Evolutionary conservation across 2,329 filamentous ascomycete genomes (phyloP).

Genomic region (Rhytidhysteron rufulum): DNA sequence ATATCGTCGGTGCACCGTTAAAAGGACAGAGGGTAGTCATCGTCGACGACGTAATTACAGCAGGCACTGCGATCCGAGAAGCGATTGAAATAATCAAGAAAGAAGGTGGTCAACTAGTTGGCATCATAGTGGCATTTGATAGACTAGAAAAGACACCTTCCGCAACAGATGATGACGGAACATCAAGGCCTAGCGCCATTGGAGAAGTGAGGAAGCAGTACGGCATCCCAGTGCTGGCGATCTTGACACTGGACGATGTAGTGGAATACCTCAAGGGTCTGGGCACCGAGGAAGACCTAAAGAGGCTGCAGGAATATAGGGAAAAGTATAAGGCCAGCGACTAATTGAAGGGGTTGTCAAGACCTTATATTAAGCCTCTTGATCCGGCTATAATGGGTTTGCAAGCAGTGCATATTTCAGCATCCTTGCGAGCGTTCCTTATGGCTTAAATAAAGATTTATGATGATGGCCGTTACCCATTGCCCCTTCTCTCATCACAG

Average conservation of each 20-base stretch:
- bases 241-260: constrained; percentile 81
- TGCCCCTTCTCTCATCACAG: no score
- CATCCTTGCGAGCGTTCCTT: no score
- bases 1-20: constrained; percentile 82
- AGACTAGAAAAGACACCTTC: constrained; percentile 76
- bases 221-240: constrained; percentile 76
- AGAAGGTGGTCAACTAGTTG: constrained; percentile 79
- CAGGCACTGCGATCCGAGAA: constrained; percentile 89
- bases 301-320: constrained; percentile 37
- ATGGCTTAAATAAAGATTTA: no score
- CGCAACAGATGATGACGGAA: constrained; percentile 58
- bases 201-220: constrained; percentile 81
- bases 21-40: constrained; percentile 84
- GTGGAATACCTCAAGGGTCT: constrained; percentile 42
- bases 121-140: constrained; percentile 85
- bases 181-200: constrained; percentile 73
- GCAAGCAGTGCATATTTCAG: no score
- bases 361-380: no score
- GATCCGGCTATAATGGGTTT: no score
- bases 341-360: constrained; percentile 11
- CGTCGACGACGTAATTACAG: constrained; percentile 95
- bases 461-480: no score
- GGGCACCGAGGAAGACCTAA: constrained; percentile 44
- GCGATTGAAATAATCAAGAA: constrained; percentile 83
- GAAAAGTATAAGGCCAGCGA: constrained; percentile 39